Base-by-base conservation (phyloP, 441 rosid genomes). In the Erysimum pusillum region DNA sequence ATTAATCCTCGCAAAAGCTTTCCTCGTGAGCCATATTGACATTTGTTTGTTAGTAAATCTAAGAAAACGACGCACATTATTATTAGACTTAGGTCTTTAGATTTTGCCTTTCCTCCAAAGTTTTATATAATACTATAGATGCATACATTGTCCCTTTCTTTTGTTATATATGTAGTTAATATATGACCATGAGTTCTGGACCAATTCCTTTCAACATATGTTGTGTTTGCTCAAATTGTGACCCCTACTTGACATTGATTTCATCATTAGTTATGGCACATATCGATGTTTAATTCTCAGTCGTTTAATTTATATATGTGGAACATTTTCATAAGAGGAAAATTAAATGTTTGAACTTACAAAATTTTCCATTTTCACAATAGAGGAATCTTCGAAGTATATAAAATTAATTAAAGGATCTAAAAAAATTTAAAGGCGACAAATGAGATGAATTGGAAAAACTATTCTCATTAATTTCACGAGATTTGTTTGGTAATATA, bases 1-100 rank as follows among this genome's bases (percentile, higher is more conserved):
- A 51, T 59, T 63, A 59, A 51, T 59, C 67, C 51, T 56, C 51
- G 1, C 51, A 59, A 52, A 67, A 49, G 73, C 51, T 73, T 73
- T 67, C 54, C 77, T 78, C 70, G 81, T 78, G 81, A 78, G 73
- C 77, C 58, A 72, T 72, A 38, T 78, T 72, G 77, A 41, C 74
- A 59, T 72, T 78, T 72, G 64, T 44, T 67, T 71, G 77, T 73
- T 73, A 73, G 63, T 74, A 73, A 78, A 42, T 67, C 28, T 22
- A 41, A 60, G 77, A 78, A 22, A 78, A 78, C 74, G 81, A 78
- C 74, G 59, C 74, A 73, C 77, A 51, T 52, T 72, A 66, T 72
- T 66, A 60, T 66, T 66, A 61, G 72, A 71, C 66, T 20, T 71
- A 31, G 76, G 63, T 71, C 76, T 39, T 64, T 58, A 77, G 56